Evolutionary conservation across 768 basidiomycete species (phyloP).

Genomic region (Amanita polypyramis): DNA sequence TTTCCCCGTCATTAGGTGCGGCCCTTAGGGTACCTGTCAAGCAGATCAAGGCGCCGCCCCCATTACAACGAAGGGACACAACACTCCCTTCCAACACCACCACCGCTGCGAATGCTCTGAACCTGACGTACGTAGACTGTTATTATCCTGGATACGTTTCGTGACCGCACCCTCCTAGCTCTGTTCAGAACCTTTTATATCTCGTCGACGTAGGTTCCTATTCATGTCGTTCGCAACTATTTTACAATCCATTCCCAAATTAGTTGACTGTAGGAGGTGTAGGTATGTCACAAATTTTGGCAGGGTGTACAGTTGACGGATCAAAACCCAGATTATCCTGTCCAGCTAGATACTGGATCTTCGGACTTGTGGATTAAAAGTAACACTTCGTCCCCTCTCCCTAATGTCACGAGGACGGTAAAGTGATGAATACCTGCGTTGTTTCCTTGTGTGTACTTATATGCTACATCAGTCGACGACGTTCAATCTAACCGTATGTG

Average conservation of each 20-base stretch:
- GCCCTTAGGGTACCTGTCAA: conserved; percentile 39
- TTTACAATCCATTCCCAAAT: conserved; percentile 8
- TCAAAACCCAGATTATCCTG: conserved; percentile 41
- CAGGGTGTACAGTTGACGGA: not conserved
- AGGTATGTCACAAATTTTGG: conserved; percentile 28
- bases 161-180: conserved; percentile 31
- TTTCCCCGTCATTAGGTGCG: conserved; percentile 23
- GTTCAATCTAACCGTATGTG: conserved; percentile 55
- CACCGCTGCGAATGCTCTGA: conserved; percentile 23
- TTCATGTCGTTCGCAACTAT: conserved; percentile 1
- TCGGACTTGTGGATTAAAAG: conserved; percentile 71
- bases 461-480: conserved; percentile 25
- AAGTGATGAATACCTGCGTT: conserved; percentile 12
- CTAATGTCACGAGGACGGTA: conserved; percentile 40
- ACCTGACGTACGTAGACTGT: conserved; percentile 29
- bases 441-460: conserved; percentile 9
- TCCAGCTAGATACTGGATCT: conserved; percentile 82
- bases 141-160: not conserved
- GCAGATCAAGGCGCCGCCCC: conserved; percentile 25
- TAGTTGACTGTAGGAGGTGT: conserved; percentile 59
- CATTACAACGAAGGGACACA: conserved; percentile 27
- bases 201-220: conserved; percentile 53
- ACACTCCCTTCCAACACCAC: conserved; percentile 9
- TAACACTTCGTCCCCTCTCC: conserved; percentile 29
- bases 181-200: conserved; percentile 70